Conservation (phyloP, 441 rosid genomes). For the Sinapis alba region DNA sequence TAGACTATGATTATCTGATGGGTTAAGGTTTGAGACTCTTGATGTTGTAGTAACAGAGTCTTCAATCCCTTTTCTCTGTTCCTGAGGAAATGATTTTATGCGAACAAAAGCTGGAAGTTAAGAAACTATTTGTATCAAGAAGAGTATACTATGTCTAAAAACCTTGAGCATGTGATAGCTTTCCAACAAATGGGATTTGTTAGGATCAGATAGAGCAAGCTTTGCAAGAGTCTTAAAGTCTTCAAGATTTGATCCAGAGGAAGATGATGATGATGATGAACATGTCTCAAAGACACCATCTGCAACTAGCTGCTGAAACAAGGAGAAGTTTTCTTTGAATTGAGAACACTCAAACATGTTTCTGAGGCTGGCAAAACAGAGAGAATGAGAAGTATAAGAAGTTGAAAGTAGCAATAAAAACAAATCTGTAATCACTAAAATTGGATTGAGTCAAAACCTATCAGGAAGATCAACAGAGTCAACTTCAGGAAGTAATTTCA, state of each 20-base stretch:
- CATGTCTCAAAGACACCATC: conserved; percentile 78
- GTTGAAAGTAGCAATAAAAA: neutral
- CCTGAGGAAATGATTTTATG: conserved; percentile 20
- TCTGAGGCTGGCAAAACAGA: conserved; percentile 48
- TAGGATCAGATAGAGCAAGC: conserved; percentile 57
- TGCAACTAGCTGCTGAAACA: conserved; percentile 71
- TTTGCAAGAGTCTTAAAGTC: conserved; percentile 62
- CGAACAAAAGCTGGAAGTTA: conserved; percentile 18
- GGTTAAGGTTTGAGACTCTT: conserved; percentile 15
- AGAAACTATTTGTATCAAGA: conserved; percentile 4
- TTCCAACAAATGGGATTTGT: conserved; percentile 75
- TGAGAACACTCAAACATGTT: conserved; percentile 76
- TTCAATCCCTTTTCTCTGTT: conserved; percentile 9
- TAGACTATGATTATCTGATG: conserved; percentile 17
- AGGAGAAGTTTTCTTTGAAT: conserved; percentile 73
- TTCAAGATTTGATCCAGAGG: conserved; percentile 47
- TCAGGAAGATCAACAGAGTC: conserved; percentile 62
- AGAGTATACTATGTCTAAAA: conserved; percentile 18
- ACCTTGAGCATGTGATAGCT: conserved; percentile 71
- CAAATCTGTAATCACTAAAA: conserved; percentile 2
- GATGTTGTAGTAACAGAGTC: conserved; percentile 18
- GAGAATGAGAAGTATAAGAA: neutral
- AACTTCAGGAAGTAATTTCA: conserved; percentile 66
- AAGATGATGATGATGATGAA: conserved; percentile 42
- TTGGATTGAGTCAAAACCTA: conserved; percentile 45